Base-by-base conservation (phyloP, 179 eudicot species). In the Spergularia azorica region DNA sequence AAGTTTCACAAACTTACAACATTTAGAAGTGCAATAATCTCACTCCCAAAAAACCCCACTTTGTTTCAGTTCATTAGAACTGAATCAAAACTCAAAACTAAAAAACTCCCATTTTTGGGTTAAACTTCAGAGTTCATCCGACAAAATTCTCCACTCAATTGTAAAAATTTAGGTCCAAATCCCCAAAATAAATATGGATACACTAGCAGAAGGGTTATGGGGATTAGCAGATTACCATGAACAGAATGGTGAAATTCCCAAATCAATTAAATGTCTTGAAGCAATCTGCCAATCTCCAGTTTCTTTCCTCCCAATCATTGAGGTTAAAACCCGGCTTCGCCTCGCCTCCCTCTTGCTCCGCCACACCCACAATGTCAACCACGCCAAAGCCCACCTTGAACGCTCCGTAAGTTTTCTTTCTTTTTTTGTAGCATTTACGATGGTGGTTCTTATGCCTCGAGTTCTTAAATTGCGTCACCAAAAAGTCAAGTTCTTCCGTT, bases 381-480 rank as follows among this genome's bases (percentile, higher is more conserved):
- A 93, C 62, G 97, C 98, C 70, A 93, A 91, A 67, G 65, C 97
- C 60, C 98, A 95, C 82, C 98, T 95, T 70, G 97, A 95, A 70
- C 97, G 98, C 65, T 80, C 92, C 36, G 97, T 93, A 81, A 68
- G 66, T 74, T 5, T 15, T 51, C 17, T 10, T 13, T 46, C 32
- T 11, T 50, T 64, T 48, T 39, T n/a, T 8, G 17, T 50, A 12
- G 56, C 62, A 73, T 14, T 26, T 48, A 8, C 6, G 1, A 56
- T 54, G 65, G 17, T 64, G 5, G 13, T n/a, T 57, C 39, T 36
- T 32, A 32, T 32, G 36, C 36, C 36, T 32, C 36, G 36, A 32
- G 36, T 32, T 36, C 39, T 36, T 36, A 36, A 36, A 36, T 36
- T 36, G 39, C 4, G 39, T 3, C 39, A 36, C 39, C 39, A 36